Conservation (phyloP, 441 rosid genomes). For the Gossypium schwendimanii region DNA sequence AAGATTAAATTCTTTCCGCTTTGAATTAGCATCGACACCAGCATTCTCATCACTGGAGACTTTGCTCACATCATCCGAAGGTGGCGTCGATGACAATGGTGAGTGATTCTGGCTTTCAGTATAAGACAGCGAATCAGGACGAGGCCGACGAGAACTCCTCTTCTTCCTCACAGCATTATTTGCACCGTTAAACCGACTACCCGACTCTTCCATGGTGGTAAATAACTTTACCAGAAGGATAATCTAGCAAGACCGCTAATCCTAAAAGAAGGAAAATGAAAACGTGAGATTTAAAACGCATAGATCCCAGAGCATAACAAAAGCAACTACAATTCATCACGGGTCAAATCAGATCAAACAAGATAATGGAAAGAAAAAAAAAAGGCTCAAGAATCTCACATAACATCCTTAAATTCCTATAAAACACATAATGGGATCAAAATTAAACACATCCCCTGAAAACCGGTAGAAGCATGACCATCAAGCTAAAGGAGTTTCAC, state of each 20-base stretch:
- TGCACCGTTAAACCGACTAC: slow-evolving; percentile 26
- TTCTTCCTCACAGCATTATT: slow-evolving; percentile 53
- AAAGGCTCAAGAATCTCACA: neutral
- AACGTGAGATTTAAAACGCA: neutral
- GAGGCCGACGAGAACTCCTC: slow-evolving; percentile 68
- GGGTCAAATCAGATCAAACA: neutral
- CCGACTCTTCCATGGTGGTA: slow-evolving; percentile 48
- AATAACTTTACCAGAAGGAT: slow-evolving; percentile 14
- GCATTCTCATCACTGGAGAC: slow-evolving; percentile 59
- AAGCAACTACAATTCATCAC: neutral
- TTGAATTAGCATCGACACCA: slow-evolving; percentile 42
- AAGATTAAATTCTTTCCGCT: slow-evolving; percentile 64
- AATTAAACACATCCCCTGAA: neutral
- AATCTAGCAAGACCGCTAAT: slow-evolving; percentile 1
- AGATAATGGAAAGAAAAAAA: neutral
- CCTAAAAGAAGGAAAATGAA: slow-evolving; percentile 6
- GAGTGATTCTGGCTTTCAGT: slow-evolving; percentile 32
- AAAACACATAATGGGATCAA: neutral
- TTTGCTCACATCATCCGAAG: slow-evolving; percentile 45
- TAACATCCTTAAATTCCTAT: neutral
- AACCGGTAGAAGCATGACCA: neutral
- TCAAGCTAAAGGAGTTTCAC: neutral
- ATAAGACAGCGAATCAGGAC: slow-evolving; percentile 41
- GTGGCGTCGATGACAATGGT: slow-evolving; percentile 29
- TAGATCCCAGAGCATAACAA: neutral